phyloP scores from a whole-genome alignment of 192 early-diverging fungal species.

The Backusella tuberculispora region DNA sequence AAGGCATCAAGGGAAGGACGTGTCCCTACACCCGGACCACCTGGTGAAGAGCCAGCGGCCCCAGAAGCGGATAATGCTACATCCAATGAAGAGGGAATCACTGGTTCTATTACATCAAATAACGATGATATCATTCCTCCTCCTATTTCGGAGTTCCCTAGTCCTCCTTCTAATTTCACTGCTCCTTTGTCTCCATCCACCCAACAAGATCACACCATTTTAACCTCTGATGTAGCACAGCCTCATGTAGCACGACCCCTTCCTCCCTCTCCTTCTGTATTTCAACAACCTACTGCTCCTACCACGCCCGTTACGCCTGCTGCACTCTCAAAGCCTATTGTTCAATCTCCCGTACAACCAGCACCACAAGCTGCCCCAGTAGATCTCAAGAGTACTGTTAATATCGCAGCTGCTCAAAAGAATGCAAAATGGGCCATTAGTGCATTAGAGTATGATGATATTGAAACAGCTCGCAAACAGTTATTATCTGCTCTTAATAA shows the following conservation, averaged over 20 bases:
- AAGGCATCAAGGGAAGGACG: constrained; percentile 89
- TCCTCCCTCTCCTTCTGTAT: constrained; percentile 4
- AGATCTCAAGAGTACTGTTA: constrained; percentile 46
- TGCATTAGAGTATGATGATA: constrained; percentile 94
- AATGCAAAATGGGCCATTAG: constrained; percentile 90
- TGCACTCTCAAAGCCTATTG: not conserved
- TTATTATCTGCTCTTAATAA: constrained; percentile 67
- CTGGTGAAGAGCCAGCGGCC: constrained; percentile 31
- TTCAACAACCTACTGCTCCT: constrained; percentile 15
- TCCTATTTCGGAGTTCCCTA: constrained; percentile 42
- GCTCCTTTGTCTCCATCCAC: constrained; percentile 31
- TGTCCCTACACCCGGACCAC: constrained; percentile 63
- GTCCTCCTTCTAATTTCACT: constrained; percentile 46
- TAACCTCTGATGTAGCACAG: not conserved
- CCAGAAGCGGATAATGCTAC: not conserved
- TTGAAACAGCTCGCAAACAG: constrained; percentile 81
- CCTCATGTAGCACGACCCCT: not conserved
- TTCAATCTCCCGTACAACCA: not conserved
- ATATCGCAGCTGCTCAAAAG: constrained; percentile 79
- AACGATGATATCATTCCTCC: constrained; percentile 13
- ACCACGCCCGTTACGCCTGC: constrained; percentile 22
- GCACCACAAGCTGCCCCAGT: constrained; percentile 2
- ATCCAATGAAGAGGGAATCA: not conserved
- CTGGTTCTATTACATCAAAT: not conserved
- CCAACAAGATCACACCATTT: constrained; percentile 12